Percentiles rank a stretch among this genome's conserved stretches.
Evolutionary conservation across 164 flowering plant species (phyloP).

Genomic region (Nelumbo lutea): DNA sequence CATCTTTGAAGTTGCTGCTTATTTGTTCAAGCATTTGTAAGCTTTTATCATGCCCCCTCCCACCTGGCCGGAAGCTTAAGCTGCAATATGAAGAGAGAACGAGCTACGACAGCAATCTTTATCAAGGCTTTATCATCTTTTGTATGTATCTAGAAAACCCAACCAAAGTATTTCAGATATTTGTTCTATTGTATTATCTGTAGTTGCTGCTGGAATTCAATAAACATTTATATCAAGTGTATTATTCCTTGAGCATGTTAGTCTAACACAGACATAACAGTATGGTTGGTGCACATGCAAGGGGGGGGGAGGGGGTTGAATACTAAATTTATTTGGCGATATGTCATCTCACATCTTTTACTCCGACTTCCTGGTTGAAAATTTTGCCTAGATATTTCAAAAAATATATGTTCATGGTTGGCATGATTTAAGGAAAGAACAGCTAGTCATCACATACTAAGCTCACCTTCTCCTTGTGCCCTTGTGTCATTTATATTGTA

Average conservation of each 20-base stretch:
- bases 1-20: not conserved
- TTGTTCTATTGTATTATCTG: not conserved
- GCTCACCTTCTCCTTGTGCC: no score
- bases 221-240: not conserved
- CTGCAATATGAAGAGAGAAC: not conserved
- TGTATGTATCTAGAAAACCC: slow-evolving; percentile 23
- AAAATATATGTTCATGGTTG: not conserved
- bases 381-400: no score
- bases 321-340: not conserved
- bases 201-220: not conserved
- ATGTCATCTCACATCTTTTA: not conserved
- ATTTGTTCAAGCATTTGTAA: not conserved
- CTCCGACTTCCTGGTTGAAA: no score
- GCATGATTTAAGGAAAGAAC: not conserved
- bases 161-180: slow-evolving; percentile 3
- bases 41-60: not conserved
- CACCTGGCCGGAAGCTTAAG: not conserved
- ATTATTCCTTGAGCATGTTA: not conserved
- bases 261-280: not conserved
- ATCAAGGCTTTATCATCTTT: slow-evolving; percentile 13
- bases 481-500: no score
- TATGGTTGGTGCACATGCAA: not conserved
- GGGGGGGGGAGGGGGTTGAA: not conserved
- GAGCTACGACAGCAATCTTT: slow-evolving; percentile 7
- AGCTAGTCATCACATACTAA: no score